Evolutionary conservation across 2,329 filamentous ascomycete species (phyloP).

Genomic region (Xylaria sp.): DNA sequence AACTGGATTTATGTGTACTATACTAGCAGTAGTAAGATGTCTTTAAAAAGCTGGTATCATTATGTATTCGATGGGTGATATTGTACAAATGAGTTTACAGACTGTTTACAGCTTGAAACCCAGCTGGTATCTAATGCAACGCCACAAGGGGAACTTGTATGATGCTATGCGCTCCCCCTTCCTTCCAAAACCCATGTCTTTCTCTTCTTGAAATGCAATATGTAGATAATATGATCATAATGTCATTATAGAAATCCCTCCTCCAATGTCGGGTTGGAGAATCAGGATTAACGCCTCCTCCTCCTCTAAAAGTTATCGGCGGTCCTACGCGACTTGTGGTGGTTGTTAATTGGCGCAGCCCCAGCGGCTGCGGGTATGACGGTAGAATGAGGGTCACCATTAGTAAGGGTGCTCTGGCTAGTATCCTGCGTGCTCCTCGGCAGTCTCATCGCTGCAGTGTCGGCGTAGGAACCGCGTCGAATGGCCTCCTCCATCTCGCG

Average conservation of each 20-base stretch:
- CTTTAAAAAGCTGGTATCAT: not conserved
- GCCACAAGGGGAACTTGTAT: slow-evolving; percentile 10
- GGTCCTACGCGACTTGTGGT: slow-evolving; percentile 36
- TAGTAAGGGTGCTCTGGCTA: slow-evolving; percentile 47
- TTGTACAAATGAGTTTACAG: slow-evolving; percentile 12
- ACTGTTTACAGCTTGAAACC: slow-evolving; percentile 12
- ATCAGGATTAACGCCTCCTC: not conserved
- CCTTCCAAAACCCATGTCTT: slow-evolving; percentile 15
- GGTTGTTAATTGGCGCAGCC: slow-evolving; percentile 14
- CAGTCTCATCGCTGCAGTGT: slow-evolving; percentile 24
- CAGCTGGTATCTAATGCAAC: slow-evolving; percentile 10
- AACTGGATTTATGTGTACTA: not conserved
- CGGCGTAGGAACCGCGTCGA: slow-evolving; percentile 37
- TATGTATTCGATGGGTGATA: not conserved
- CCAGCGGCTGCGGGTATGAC: slow-evolving; percentile 29
- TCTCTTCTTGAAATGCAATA: not conserved
- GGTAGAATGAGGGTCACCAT: slow-evolving; percentile 25
- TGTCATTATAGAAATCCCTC: slow-evolving; percentile 14
- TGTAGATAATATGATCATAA: slow-evolving; percentile 24
- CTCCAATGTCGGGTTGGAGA: not conserved
- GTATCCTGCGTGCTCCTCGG: slow-evolving; percentile 45
- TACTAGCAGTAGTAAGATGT: not conserved
- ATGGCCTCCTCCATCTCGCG: slow-evolving; percentile 46
- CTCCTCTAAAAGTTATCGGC: slow-evolving; percentile 43
- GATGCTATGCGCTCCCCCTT: slow-evolving; percentile 14